Evolutionary conservation across 306 rosid species (phyloP).

Genomic region (Inga oerstediana): DNA sequence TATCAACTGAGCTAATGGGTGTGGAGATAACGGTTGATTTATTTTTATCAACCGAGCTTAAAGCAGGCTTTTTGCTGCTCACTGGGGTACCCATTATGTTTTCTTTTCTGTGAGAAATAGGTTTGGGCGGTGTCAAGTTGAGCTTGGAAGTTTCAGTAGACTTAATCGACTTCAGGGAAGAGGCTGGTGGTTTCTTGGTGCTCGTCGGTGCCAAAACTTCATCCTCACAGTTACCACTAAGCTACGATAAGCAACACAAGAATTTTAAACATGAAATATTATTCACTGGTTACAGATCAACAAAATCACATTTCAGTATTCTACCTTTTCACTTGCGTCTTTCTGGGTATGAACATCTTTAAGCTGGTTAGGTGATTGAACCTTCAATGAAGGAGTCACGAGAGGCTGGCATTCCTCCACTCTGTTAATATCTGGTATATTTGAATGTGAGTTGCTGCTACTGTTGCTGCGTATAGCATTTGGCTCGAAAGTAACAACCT

Average conservation of each 20-base stretch:
- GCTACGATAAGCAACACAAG: constrained; percentile 32
- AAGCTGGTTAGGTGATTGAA: constrained; percentile 46
- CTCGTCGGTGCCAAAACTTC: constrained; percentile 44
- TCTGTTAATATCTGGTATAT: neutral
- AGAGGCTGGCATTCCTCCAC: constrained; percentile 38
- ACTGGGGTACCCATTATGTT: constrained; percentile 53
- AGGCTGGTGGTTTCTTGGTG: constrained; percentile 55
- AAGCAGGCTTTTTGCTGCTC: constrained; percentile 44
- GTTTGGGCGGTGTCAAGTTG: constrained; percentile 60
- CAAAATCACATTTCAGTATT: constrained; percentile 27
- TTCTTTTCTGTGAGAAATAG: constrained; percentile 43
- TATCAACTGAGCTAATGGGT: constrained; percentile 40
- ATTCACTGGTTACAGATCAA: neutral
- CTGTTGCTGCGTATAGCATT: neutral
- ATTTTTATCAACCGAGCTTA: constrained; percentile 40
- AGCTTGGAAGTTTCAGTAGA: constrained; percentile 47
- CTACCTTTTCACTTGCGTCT: constrained; percentile 43
- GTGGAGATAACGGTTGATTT: neutral
- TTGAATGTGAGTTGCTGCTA: constrained; percentile 22
- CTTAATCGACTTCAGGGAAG: constrained; percentile 47
- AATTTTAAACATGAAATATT: neutral
- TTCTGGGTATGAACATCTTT: constrained; percentile 38
- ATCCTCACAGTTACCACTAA: constrained; percentile 36
- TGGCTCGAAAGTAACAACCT: constrained; percentile 21
- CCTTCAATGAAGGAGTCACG: constrained; percentile 38